Conservation (phyloP, 2,329 filamentous ascomycete species). For the Tricladium varicosporioides region DNA sequence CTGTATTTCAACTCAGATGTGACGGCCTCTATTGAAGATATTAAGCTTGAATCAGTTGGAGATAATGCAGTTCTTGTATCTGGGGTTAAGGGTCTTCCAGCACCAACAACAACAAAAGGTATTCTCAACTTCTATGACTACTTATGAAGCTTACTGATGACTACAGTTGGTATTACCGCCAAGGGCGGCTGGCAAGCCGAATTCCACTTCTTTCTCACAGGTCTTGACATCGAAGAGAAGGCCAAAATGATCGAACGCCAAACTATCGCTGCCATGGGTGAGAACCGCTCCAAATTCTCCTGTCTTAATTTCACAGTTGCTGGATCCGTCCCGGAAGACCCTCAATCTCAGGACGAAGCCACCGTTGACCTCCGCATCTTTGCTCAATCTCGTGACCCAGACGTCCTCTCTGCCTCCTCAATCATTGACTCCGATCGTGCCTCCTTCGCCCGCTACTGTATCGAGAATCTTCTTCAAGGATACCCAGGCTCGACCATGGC, state of each 20-base stretch:
- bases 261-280: conserved; percentile 38
- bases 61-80: conserved; percentile 42
- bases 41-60: conserved; percentile 50
- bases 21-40: conserved; percentile 37
- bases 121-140: background rate
- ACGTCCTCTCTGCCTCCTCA: background rate
- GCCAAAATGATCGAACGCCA: conserved; percentile 42
- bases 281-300: conserved; percentile 31
- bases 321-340: conserved; percentile 39
- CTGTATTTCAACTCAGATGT: conserved; percentile 37
- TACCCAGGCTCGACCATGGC: conserved; percentile 41
- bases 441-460: conserved; percentile 13
- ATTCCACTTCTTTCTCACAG: conserved; percentile 42
- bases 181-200: conserved; percentile 45
- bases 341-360: conserved; percentile 43
- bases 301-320: conserved; percentile 38
- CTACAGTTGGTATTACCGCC: conserved; percentile 42
- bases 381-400: conserved; percentile 41
- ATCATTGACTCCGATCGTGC: conserved; percentile 25
- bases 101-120: conserved; percentile 38
- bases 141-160: background rate
- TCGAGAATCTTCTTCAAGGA: conserved; percentile 14
- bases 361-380: conserved; percentile 48
- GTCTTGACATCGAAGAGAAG: conserved; percentile 44
- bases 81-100: conserved; percentile 36